Evolutionary conservation across 805 yeast species (phyloP), one percentile per base, ranked within the genome.

Genomic region (Wickerhamomyces alni): DNA sequence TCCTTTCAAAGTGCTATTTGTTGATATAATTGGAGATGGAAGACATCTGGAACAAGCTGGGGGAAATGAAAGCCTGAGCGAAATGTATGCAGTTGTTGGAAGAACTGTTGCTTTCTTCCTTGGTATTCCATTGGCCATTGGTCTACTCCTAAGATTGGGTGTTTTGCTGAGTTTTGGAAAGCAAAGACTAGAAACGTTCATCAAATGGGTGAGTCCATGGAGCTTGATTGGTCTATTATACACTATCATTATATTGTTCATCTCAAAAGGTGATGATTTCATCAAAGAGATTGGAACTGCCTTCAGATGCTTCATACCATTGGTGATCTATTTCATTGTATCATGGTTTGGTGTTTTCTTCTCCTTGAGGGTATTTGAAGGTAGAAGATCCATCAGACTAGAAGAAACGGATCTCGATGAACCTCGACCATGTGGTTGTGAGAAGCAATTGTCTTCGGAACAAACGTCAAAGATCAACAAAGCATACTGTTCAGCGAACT

Each of bases 81-180:
- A 48, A 10, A 26, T 66, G 13, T 72, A 70, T 45, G 36, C 55
- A 8, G 49, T 61, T 16, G 80, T 70, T 17, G 75, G 75, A 1
- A 60, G 62, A 42, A 66, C 71, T 44, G 79, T 76, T 32, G 74
- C 67, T 1, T 65, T 72, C 17, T 76, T 75, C 48, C 60, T 76
- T 40, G 82, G 82, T 4, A 57, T 76, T 27, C 82, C 82, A 2
- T 46, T 76, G 16, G 72, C 55, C 0, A 43, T 67, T 19, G 80
- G 78, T 3, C 42, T 74, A 8, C 10, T 67, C 5, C 65, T 71
- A 18, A 59, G 82, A 40, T 44, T 69, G 10, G 17, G 41, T 1
- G 48, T 52, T 5, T 35, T 55, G 12, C 27, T 26, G 5, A 19
- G 57, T 4, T 40, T 70, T 35, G 69, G 70, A 6, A 53, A 50